Base-by-base conservation (phyloP, 306 rosid species). In the Sesbania bispinosa region DNA sequence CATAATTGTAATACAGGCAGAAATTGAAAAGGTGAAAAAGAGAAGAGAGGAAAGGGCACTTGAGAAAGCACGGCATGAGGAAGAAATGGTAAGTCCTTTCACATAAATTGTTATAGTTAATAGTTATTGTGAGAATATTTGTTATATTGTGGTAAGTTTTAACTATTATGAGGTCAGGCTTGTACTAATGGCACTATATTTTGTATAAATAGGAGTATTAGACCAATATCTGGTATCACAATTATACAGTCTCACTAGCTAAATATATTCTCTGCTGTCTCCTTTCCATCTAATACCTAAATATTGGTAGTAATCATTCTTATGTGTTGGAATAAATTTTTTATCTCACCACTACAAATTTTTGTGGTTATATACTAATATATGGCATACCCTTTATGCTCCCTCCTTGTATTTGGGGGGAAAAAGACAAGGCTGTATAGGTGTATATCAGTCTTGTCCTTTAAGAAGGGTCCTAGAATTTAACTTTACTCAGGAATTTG, bases 31-130 rank as follows among this genome's bases (percentile, higher is more conserved):
- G 67, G 97, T 94, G 83, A 94, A 94, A 79, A 94, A 89, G 86
- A 89, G 99, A 84, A 89, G 99, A 79, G 99, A 94, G 80, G 99
- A 91, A 81, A 88, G 99, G 76, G 97, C 99, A 39, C 87, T 89
- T 79, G 99, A 91, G 81, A 94, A 91, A 62, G 99, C 99, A 58
- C 97, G 75, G 8, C 97, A 82, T 10, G 99, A 94, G 78, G 99
- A 94, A 86, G 99, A 91, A 85, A 89, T 94, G 99, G 99, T 91
- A 70, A 77, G 84, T 80, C 67, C 47, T 45, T 47, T 60, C 70
- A 64, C 67, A 45, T 53, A 51, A 29, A 50, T 29, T 64, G 18
- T 27, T 39, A 6, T 64, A 53, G 19, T 53, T 15, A 13, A 74
- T 74, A 29, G 39, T 36, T 41, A 11, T 16, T 67, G 48, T 30